Conservation (phyloP, 768 basidiomycete genomes). For the Coprinopsis sp. region DNA sequence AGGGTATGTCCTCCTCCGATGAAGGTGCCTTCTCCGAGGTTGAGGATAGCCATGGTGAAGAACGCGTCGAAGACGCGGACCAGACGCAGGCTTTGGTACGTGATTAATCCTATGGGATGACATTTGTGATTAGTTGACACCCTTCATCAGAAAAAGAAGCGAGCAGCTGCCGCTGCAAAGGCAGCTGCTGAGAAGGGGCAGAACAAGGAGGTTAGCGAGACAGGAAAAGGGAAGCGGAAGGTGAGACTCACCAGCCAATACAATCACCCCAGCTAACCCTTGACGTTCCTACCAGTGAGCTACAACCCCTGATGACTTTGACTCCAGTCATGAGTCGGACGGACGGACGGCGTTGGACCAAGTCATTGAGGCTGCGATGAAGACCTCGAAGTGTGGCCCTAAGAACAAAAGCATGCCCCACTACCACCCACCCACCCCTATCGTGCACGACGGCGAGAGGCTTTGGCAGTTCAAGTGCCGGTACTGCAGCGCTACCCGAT, state of each 20-base stretch:
- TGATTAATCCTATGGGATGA: background rate
- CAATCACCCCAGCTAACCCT: no score
- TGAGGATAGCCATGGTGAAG: constrained; percentile 8
- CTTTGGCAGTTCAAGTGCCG: constrained; percentile 10
- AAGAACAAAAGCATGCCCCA: background rate
- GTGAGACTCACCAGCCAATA: background rate
- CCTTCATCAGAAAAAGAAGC: background rate
- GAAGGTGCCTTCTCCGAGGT: background rate
- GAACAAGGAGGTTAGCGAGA: no score
- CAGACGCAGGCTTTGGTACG: background rate
- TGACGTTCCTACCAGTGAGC: background rate
- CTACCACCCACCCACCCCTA: background rate
- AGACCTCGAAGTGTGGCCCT: background rate
- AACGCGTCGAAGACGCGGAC: constrained; percentile 2
- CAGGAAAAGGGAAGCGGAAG: background rate
- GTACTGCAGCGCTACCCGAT: constrained; percentile 4
- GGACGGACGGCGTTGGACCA: constrained; percentile 4
- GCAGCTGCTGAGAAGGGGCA: no score
- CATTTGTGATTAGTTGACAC: background rate
- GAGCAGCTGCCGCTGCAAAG: no score
- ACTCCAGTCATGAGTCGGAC: constrained; percentile 11
- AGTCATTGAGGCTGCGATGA: background rate
- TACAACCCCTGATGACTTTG: background rate
- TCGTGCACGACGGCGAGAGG: background rate
- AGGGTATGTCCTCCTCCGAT: background rate